Evolutionary conservation across 768 basidiomycete genomes (phyloP).

Genomic region (Russula griseocarnosa): DNA sequence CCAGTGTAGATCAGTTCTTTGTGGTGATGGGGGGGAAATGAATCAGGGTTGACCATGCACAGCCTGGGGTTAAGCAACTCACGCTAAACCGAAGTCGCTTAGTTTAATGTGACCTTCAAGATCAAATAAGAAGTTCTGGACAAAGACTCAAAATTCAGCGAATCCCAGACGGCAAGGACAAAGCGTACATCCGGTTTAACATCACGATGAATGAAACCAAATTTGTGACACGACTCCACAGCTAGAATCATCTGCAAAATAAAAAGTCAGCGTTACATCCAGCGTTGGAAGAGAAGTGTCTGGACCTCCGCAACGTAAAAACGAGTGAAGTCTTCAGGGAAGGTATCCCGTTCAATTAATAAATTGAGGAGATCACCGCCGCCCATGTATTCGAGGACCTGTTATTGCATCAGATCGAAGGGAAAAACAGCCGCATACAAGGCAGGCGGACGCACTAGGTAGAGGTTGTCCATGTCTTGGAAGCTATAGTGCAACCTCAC

Average conservation of each 20-base stretch:
- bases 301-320: slow-evolving; percentile 93
- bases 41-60: slow-evolving; percentile 4
- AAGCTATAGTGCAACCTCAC: slow-evolving; percentile 91
- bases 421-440: slow-evolving; percentile 13
- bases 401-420: slow-evolving; percentile 51
- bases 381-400: slow-evolving; percentile 94
- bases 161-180: slow-evolving; percentile 2
- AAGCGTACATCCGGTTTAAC: slow-evolving; percentile 85
- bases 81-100: slow-evolving; percentile 95
- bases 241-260: slow-evolving; percentile 80
- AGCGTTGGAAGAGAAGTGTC: slow-evolving; percentile 17
- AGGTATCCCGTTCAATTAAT: slow-evolving; percentile 86
- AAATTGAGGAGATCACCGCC: slow-evolving; percentile 95
- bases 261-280: slow-evolving; percentile 13
- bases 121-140: slow-evolving; percentile 92
- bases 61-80: slow-evolving; percentile 39
- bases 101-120: slow-evolving; percentile 91
- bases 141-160: slow-evolving; percentile 24
- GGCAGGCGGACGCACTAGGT: slow-evolving; percentile 61
- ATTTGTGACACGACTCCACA: slow-evolving; percentile 87
- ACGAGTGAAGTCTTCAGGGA: slow-evolving; percentile 85
- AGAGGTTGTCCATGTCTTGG: slow-evolving; percentile 92
- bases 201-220: slow-evolving; percentile 97
- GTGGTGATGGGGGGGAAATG: slow-evolving; percentile 17
- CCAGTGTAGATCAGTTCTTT: slow-evolving; percentile 93